Base-by-base conservation (phyloP, 2,329 filamentous ascomycete species). In the Hymenoscyphus infarciens region DNA sequence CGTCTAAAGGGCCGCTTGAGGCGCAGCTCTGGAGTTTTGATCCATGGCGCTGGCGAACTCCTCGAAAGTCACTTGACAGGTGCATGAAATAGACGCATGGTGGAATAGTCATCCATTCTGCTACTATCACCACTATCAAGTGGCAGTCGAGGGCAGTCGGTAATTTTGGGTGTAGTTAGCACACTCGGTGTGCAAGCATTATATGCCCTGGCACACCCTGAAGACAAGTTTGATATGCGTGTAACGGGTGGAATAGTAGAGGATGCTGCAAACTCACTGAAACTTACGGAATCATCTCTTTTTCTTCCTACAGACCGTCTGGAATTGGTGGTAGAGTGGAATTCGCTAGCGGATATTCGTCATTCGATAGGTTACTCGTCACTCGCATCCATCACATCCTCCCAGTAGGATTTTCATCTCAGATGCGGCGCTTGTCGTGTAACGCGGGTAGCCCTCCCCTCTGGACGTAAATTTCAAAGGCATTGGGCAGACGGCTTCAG, bases 31-130 rank as follows among this genome's bases (percentile, higher is more conserved):
- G 45, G 22, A 52, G 45, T 11, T 52, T 38, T 52, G 45, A 52
- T 15, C 19, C 45, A 25, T 25, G n/a, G 45, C 22, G 19, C 25
- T 22, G 35, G 35, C 39, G 39, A 22, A 33, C 27, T 7, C 42
- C 38, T 8, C 5, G n/a, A 53, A 52, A n/a, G 25, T 60, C 58
- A 60, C 58, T 54, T 27, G 58, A 60, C 58, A 54, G 33, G 45
- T 60, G 58, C 31, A 58, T 58, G 11, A n/a, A 45, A 42, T 29
- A 11, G 29, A 25, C 57, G 57, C 57, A 60, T 60, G 16, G 19
- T 35, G n/a, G 16, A n/a, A 35, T 27, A 16, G 45, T 60, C 57
- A 60, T 60, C 57, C 22, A 38, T 53, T 45, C 31, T 60, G 58
- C 29, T 19, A 25, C 22, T 25, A 49, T 49, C 19, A 2, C n/a